Evolutionary conservation across 345 rosid species (phyloP).

Genomic region (Euphorbia peplus): DNA sequence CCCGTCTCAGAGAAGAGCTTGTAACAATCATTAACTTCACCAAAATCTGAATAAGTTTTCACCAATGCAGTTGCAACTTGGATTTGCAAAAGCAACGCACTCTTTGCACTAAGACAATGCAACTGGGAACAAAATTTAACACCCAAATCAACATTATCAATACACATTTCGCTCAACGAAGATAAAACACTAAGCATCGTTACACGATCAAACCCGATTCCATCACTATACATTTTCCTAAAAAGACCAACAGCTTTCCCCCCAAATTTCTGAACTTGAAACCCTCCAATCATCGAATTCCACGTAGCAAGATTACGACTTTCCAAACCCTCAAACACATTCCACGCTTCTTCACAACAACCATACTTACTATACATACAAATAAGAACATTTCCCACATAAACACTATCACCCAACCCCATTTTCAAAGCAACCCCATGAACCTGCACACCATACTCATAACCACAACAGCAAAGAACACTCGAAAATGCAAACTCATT

Average conservation of each 20-base stretch:
- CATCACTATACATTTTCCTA: slow-evolving; percentile 44
- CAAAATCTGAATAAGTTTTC: slow-evolving; percentile 69
- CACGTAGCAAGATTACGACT: slow-evolving; percentile 55
- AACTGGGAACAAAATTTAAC: slow-evolving; percentile 53
- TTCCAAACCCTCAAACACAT: slow-evolving; percentile 49
- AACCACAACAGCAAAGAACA: slow-evolving; percentile 54
- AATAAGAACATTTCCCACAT: slow-evolving; percentile 69
- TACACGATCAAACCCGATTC: slow-evolving; percentile 65
- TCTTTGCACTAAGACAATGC: slow-evolving; percentile 54
- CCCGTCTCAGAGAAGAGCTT: slow-evolving; percentile 54
- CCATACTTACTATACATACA: slow-evolving; percentile 55
- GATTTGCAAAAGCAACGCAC: slow-evolving; percentile 50
- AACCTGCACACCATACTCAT: slow-evolving; percentile 54
- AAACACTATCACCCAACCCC: slow-evolving; percentile 45
- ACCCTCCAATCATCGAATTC: slow-evolving; percentile 81
- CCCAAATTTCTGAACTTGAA: slow-evolving; percentile 45
- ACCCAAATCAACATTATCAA: slow-evolving; percentile 29
- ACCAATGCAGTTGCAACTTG: slow-evolving; percentile 68
- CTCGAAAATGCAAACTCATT: slow-evolving; percentile 71
- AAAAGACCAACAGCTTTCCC: slow-evolving; percentile 44
- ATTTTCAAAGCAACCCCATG: slow-evolving; percentile 66
- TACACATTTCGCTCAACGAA: slow-evolving; percentile 46
- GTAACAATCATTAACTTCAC: slow-evolving; percentile 52
- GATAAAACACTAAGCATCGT: slow-evolving; percentile 63
- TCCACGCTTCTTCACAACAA: slow-evolving; percentile 51